Base-by-base conservation (phyloP, 202 grass and related monocot genomes). In the Carex arenaria region DNA sequence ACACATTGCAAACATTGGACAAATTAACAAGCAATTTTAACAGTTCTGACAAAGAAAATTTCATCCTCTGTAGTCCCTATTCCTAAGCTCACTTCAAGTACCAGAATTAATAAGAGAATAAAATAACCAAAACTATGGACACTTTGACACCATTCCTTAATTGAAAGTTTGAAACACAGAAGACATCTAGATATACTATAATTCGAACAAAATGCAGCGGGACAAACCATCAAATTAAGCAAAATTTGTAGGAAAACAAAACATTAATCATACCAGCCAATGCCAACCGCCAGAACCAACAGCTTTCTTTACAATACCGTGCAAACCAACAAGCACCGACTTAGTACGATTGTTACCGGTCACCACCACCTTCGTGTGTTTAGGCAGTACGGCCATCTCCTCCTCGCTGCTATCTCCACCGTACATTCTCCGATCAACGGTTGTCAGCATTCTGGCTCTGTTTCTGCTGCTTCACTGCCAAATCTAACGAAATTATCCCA, bases 311-410 rank as follows among this genome's bases (percentile, higher is more conserved):
- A 94, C 92, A 67, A 94, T 85, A 0, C 92, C 92, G 10, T 87
- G 89, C 30, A 94, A 80, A 15, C 89, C 89, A 17, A 94, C 92
- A 23, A 94, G 89, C 62, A 94, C 87, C 4, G 92, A 94, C 47
- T 91, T 94, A 78, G 89, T 94, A 51, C 92, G 89, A 84, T 94
- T 94, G 76, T 94, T 94, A 51, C 92, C 92, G 10, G 89, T 94
- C 85, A 94, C 92, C 79, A 94, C 89, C 61, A 94, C 92, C 80
- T 94, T 94, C 53, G 92, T 94, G 76, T 91, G 89, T 64, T 90
- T 83, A 55, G 92, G 89, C 2, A 94, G 92, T 82, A 94, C 87
- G 40, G 89, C 79, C 57, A 91, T 80, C 87, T 94, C 92, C 71
- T 94, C 92, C 71, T 94, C 92, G 30, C 87, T 87, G 69, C 80